Base-by-base conservation (phyloP, 148 eudicot species). In the Rhododendron vialii region DNA sequence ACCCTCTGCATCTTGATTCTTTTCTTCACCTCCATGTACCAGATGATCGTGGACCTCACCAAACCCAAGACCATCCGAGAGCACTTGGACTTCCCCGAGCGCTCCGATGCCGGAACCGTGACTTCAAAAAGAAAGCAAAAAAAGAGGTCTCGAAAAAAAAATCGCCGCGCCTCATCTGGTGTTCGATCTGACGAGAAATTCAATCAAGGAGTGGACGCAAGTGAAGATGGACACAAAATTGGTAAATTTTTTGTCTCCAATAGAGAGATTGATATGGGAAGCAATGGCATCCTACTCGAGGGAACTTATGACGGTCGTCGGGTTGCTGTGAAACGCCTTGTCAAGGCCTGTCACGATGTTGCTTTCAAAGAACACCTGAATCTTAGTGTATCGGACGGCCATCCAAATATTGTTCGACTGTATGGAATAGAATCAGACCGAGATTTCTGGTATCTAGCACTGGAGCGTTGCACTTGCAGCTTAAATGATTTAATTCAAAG, bases 211-310 rank as follows among this genome's bases (percentile, higher is more conserved):
- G 81, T 86, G 38, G 90, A 89, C 71, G 87, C 88, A 76, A 79
- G 81, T 20, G 78, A 53, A 50, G 91, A 91, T 87, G 95, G 94
- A 71, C 92, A 94, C 15, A 78, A 73, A 57, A 88, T 96, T 80
- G 97, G 98, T 88, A 95, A 92, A 87, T 84, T 96, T 82, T 89
- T 92, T 84, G 88, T 95, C 57, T 91, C 94, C 28, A 87, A 84
- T 84, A 90, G 41, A 89, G 98, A 92, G 91, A 93, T 96, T 85
- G 99, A 98, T 1, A 96, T 90, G 88, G 99, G 99, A 83, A 95
- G 99, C 92, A 95, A 95, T 88, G 99, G 99, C 18, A 89, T 96
- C 84, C 93, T 96, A 22, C 93, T 95, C 75, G 99, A 96, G 88
- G 99, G 98, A 87, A 77, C 86, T 35, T 35, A 35, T 1, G 35